Base-by-base conservation (phyloP, 495 filamentous ascomycete genomes). In the Peziza echinospora region DNA sequence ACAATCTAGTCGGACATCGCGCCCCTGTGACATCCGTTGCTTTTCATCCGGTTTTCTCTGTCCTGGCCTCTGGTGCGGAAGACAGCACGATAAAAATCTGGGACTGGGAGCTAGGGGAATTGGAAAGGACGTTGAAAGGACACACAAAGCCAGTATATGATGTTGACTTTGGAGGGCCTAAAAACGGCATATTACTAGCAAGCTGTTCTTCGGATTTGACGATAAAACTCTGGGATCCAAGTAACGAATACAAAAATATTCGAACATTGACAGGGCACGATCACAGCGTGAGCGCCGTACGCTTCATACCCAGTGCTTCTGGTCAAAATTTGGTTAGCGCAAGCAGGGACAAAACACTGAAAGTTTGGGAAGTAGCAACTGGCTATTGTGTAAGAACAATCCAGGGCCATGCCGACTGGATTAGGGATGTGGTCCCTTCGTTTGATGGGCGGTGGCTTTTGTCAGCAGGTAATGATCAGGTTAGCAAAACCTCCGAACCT, bases 71-170 rank as follows among this genome's bases (percentile, higher is more conserved):
- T 0, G 89, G 83, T 16, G 92, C 86, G 28, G 89, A 94, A 55
- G 80, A 84, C 54, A 73, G 72, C 41, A 82, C 76, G 8, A 83
- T 84, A 58, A 97, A 97, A 59, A 84, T 97, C 44, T 97, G 89
- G 89, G 89, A 94, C 56, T 94, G 84, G 83, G 89, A 97, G 53
- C 65, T 93, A 16, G 89, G 89, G 19, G 87, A 94, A 60, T 69
- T 93, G 7, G 87, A 94, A 57, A 64, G 79, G 23, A 96, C 89
- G 0, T 69, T 94, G 37, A 94, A 94, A 56, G 86, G 86, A 1
- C 89, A 97, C 59, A 93, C 83, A 2, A 91, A 83, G 57, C 74
- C 80, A 5, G 85, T 96, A 2, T 58, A 89, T 13, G 85, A 89
- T 57, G 73, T 93, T 42, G 89, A 94, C 54, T 96, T 80, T 63